These are phyloP conservation scores for Rhizopus sp. DNA, from an alignment of 371 early-diverging fungal genomes.

Conservation along the genomic window DNA sequence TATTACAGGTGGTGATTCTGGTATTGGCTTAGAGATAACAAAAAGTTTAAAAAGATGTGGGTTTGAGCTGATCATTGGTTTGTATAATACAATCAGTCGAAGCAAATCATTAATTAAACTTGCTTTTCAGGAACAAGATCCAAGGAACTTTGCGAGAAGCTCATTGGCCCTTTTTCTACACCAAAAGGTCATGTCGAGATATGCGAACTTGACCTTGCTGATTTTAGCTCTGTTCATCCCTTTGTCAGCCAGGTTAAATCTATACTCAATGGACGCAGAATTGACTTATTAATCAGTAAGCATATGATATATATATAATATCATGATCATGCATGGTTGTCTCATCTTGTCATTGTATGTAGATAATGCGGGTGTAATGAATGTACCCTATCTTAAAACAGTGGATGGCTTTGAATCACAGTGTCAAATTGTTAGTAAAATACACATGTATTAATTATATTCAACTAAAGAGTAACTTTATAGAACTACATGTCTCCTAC, in stretches of 20 bases:
- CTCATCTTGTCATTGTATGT: constrained; percentile 1
- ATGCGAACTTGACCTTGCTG: constrained; percentile 16
- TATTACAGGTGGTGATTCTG: constrained; percentile 48
- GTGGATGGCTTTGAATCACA: constrained; percentile 73
- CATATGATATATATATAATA: neutral
- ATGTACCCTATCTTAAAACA: constrained; percentile 58
- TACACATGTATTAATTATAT: neutral
- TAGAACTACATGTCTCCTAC: constrained; percentile 47
- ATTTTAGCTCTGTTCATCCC: constrained; percentile 24
- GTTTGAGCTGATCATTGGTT: constrained; percentile 44
- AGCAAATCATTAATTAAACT: neutral
- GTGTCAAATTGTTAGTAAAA: constrained; percentile 49
- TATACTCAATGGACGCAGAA: constrained; percentile 13
- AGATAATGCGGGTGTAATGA: constrained; percentile 81
- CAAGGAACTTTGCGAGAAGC: neutral
- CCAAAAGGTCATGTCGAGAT: neutral
- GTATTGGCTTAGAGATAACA: constrained; percentile 44
- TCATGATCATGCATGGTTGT: neutral
- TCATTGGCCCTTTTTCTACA: neutral
- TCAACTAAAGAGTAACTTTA: neutral
- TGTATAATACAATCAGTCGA: neutral
- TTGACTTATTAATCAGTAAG: constrained; percentile 43
- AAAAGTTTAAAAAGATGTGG: constrained; percentile 35
- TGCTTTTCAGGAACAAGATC: neutral
- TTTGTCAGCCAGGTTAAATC: constrained; percentile 25